These are phyloP conservation scores for Hemileccinum impolitum DNA, from an alignment of 768 basidiomycete genomes.

Conservation along the genomic window DNA sequence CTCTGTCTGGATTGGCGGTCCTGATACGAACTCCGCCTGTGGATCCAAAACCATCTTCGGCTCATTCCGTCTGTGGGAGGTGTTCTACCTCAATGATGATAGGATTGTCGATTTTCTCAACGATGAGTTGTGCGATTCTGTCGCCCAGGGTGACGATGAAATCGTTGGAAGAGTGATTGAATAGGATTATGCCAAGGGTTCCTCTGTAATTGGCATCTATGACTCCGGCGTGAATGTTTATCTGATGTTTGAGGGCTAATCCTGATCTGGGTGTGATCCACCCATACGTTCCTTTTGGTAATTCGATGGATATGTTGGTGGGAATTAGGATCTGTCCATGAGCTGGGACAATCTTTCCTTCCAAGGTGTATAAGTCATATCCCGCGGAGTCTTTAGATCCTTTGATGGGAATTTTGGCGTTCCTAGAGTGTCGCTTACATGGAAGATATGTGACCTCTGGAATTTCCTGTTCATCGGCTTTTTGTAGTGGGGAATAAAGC, in stretches of 20 bases:
- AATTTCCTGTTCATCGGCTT: too few relatives aligned
- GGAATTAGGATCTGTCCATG: accelerated
- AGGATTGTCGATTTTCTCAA: not conserved
- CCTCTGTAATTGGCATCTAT: not conserved
- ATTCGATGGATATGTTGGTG: not conserved
- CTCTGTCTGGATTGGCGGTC: too few relatives aligned
- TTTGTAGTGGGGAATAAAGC: too few relatives aligned
- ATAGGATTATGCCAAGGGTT: not conserved
- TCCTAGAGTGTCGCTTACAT: too few relatives aligned
- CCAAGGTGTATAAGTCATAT: not conserved
- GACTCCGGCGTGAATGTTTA: not conserved
- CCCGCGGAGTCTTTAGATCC: not conserved
- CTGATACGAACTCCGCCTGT: too few relatives aligned
- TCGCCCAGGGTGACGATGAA: not conserved
- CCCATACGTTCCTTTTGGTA: not conserved
- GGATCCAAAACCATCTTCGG: too few relatives aligned
- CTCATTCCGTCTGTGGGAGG: too few relatives aligned
- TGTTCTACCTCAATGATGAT: too few relatives aligned
- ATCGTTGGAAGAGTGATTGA: accelerated
- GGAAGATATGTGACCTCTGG: too few relatives aligned
- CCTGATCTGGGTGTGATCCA: not conserved
- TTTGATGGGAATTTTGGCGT: not conserved
- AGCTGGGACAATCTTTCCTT: not conserved
- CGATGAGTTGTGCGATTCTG: not conserved
- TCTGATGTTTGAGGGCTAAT: not conserved